These are phyloP conservation scores for Sicyos baderoa DNA, from an alignment of 306 rosid genomes.

Conservation along the genomic window DNA sequence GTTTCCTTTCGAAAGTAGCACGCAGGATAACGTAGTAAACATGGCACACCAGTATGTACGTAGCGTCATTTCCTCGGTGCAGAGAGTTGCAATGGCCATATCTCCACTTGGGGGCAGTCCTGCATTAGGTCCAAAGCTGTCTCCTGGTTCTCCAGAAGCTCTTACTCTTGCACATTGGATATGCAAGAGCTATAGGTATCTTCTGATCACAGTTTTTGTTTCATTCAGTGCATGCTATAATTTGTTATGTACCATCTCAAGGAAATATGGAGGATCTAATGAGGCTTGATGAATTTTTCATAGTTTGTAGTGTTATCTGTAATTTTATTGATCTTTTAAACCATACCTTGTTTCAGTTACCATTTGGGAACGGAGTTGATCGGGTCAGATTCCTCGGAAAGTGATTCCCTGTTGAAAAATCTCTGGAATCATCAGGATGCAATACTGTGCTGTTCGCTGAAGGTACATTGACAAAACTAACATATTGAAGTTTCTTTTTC, in stretches of 20 bases:
- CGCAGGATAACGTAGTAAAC: slow-evolving; percentile 68
- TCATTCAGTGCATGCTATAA: neutral
- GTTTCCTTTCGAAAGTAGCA: slow-evolving; percentile 71
- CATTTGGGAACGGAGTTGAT: slow-evolving; percentile 59
- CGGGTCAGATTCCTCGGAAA: slow-evolving; percentile 49
- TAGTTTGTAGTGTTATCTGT: neutral
- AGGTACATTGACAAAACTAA: slow-evolving; percentile 31
- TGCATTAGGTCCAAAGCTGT: slow-evolving; percentile 50
- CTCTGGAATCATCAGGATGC: slow-evolving; percentile 92
- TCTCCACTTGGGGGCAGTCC: slow-evolving; percentile 71
- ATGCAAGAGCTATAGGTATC: slow-evolving; percentile 79
- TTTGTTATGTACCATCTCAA: neutral
- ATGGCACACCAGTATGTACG: slow-evolving; percentile 94
- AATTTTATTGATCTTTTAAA: neutral
- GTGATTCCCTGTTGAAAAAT: slow-evolving; percentile 57
- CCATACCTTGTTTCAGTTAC: slow-evolving; percentile 35
- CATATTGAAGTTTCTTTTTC: neutral
- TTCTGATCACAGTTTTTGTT: neutral
- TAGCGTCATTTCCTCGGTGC: slow-evolving; percentile 79
- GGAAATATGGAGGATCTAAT: neutral
- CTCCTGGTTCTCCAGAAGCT: slow-evolving; percentile 71
- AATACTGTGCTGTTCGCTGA: slow-evolving; percentile 78
- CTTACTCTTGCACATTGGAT: slow-evolving; percentile 43
- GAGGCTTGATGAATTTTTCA: neutral
- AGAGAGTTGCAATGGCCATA: slow-evolving; percentile 92